A percentile compares a stretch with the other conserved stretches of the same genome.
Evolutionary conservation across 495 filamentous ascomycete genomes (phyloP).

Genomic region (Articulospora tetracladia): DNA sequence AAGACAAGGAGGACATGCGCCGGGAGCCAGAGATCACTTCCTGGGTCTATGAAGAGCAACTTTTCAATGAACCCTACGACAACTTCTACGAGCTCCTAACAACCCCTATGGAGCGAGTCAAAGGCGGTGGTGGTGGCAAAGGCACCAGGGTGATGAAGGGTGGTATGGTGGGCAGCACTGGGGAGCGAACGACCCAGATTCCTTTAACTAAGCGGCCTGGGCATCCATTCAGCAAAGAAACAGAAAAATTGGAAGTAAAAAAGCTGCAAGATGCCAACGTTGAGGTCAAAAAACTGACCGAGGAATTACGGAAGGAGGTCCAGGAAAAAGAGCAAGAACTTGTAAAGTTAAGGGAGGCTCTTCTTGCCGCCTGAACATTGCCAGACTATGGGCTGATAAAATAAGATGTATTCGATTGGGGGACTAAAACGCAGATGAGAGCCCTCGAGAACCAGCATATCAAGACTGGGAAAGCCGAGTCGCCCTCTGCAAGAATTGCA

Average conservation of each 20-base stretch:
- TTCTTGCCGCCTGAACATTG: background rate
- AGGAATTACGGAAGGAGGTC: slow-evolving; percentile 59
- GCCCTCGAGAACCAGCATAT: no score
- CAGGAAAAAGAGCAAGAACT: slow-evolving; percentile 54
- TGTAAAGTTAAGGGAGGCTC: slow-evolving; percentile 29
- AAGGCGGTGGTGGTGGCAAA: slow-evolving; percentile 35
- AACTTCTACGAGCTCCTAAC: slow-evolving; percentile 78
- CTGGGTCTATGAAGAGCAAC: slow-evolving; percentile 82
- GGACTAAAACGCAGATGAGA: no score
- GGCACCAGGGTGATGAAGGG: slow-evolving; percentile 38
- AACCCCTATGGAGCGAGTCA: slow-evolving; percentile 35
- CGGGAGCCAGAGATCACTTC: slow-evolving; percentile 61
- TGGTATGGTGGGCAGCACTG: slow-evolving; percentile 43
- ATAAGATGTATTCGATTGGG: no score
- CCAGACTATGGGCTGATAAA: no score
- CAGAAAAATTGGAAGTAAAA: slow-evolving; percentile 69
- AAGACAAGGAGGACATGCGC: slow-evolving; percentile 60
- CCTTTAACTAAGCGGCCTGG: slow-evolving; percentile 57
- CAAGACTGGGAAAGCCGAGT: no score
- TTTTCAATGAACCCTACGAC: slow-evolving; percentile 95
- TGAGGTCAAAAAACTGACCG: slow-evolving; percentile 61
- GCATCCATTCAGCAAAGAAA: slow-evolving; percentile 71
- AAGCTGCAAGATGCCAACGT: slow-evolving; percentile 67
- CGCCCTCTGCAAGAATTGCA: no score
- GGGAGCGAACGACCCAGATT: slow-evolving; percentile 65